Evolutionary conservation across 345 rosid genomes (phyloP).

Genomic region (Sonneratia caseolaris): DNA sequence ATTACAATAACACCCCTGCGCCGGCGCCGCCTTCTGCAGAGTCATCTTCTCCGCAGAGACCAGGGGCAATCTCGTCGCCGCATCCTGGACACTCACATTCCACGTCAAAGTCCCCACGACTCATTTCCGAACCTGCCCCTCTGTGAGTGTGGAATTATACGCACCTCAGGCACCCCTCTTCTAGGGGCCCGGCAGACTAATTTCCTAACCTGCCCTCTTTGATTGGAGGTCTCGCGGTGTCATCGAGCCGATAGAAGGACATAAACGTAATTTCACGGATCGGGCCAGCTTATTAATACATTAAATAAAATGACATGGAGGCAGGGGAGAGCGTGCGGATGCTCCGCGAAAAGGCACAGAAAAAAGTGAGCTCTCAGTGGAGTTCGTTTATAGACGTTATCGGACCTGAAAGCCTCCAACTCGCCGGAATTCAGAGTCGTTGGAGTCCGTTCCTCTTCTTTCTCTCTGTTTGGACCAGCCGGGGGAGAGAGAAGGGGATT

Average conservation of each 20-base stretch:
- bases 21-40: not conserved
- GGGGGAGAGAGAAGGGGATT: not conserved
- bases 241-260: constrained; percentile 19
- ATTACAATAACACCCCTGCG: too few species aligned
- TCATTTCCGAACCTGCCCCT: constrained; percentile 9
- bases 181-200: too few species aligned
- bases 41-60: too few species aligned
- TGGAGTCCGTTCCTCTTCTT: constrained; percentile 48
- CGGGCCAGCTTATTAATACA: constrained; percentile 14
- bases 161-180: not conserved
- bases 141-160: not conserved
- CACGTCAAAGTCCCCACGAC: not conserved
- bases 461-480: not conserved
- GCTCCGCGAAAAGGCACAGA: constrained; percentile 35
- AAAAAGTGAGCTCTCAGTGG: constrained; percentile 27
- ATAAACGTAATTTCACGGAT: constrained; percentile 12
- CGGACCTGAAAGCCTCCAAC: constrained; percentile 60
- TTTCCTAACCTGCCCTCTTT: not conserved
- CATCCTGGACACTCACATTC: not conserved
- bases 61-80: constrained; percentile 4
- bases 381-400: constrained; percentile 63
- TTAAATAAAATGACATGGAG: not conserved
- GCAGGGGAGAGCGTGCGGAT: constrained; percentile 20
- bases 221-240: too few species aligned
- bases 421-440: constrained; percentile 61